Evolutionary conservation across 164 flowering plant species (phyloP), one percentile per base, ranked within the genome.

Genomic region (Vitis cinerea): DNA sequence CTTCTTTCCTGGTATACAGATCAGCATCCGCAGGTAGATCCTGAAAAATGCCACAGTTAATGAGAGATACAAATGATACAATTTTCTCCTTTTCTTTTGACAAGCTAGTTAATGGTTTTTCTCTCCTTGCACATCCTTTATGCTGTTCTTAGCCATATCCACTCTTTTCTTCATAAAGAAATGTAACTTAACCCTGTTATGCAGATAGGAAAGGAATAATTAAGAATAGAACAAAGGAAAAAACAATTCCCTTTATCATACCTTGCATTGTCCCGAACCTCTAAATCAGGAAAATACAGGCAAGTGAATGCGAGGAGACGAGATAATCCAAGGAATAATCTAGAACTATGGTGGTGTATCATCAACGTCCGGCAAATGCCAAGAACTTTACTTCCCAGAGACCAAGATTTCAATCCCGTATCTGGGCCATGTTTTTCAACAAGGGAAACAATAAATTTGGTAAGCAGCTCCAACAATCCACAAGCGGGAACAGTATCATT

Each of bases 241-340:
- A 57, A 57, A 10, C 1, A 48, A 73, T 9, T 54, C 54, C 59
- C 52, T 68, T 54, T 7, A 54, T 31, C 68, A 48, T 85, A 95
- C 99, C 98, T 91, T 77, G 98, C 97, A 89, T 82, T 84, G 69
- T 95, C 99, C 71, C 99, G 97, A 74, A 95, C 85, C 80, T 95
- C 98, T 86, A 95, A 62, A 80, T 95, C 98, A 56, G 99, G 99
- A 76, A 95, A 93, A 78, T 82, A 87, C 49, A 90, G 91, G 76
- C 91, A 84, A 19, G 85, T 80, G 79, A 87, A 91, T 50, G 93
- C 84, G 66, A 93, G 86, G 37, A 95, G 94, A 63, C 75, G 94
- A 57, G 97, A 85, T 14, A 95, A 83, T 3, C 78, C 74, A 81
- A 79, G 69, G 75, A 93, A 95, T 72, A 93, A 79, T 72, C 89